Percentiles rank a stretch among this genome's conserved stretches.
phyloP scores from a whole-genome alignment of 768 basidiomycete genomes.

The Naematelia aurantialba region DNA sequence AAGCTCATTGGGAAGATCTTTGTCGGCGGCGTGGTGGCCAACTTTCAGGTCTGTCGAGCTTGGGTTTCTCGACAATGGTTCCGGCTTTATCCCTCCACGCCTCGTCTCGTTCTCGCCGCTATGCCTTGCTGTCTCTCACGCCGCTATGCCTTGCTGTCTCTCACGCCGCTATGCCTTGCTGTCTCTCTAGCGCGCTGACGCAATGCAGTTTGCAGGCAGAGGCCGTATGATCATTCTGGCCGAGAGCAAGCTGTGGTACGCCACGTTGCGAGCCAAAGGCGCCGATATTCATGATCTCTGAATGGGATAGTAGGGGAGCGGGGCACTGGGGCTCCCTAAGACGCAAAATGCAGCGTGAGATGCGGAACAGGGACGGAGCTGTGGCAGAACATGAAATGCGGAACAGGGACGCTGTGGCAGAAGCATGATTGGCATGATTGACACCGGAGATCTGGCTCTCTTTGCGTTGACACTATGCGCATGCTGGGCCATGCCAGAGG shows the following conservation, averaged over 20 bases:
- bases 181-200: no score
- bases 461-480: no score
- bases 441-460: no score
- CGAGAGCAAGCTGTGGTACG: slow-evolving; percentile 41
- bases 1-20: slow-evolving; percentile 48
- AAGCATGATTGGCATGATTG: no score
- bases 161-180: no score
- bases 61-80: background rate
- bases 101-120: background rate
- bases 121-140: no score
- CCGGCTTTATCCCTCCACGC: background rate
- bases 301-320: background rate
- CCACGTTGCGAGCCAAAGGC: slow-evolving; percentile 27
- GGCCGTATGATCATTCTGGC: slow-evolving; percentile 44
- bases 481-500: no score
- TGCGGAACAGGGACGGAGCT: no score
- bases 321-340: background rate
- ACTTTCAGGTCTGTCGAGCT: slow-evolving; percentile 29
- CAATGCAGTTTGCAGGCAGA: slow-evolving; percentile 37
- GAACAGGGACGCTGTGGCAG: no score
- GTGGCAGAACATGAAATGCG: no score
- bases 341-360: background rate
- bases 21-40: slow-evolving; percentile 31
- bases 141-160: no score
- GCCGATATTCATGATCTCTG: slow-evolving; percentile 27